Base-by-base conservation (phyloP, 176 grass and related monocot species). In the Paspalum vaginatum region DNA sequence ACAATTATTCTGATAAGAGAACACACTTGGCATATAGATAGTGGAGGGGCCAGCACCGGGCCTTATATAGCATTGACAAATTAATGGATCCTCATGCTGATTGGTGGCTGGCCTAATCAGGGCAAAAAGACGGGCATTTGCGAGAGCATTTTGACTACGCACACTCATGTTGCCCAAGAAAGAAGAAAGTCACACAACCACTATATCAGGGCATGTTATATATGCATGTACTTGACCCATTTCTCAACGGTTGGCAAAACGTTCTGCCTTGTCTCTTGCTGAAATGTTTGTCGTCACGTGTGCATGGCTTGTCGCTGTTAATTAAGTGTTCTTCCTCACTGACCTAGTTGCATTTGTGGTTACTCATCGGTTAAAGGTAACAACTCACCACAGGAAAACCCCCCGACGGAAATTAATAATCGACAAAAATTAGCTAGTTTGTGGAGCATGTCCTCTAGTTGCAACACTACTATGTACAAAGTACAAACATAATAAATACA, bases 41-140 rank as follows among this genome's bases (percentile, higher is more conserved):
- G 82, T 81, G 76, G 72, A 25, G 25, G 68, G 61, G 38, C 69
- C 81, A 76, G 20, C 77, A 44, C 77, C 77, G 63, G 65, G 77
- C 85, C 84, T 81, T 81, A 76, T 78, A 77, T 84, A 38, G 48
- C 83, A 72, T 85, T 81, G 83, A 81, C 72, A 89, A 77, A 85
- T 80, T 51, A 88, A 79, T 25, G 16, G 62, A 54, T 65, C 26
- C 40, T 38, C 18, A 57, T 71, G 72, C 54, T 80, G 72, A 77
- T 72, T 77, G 66, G 78, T 85, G 77, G 77, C 48, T 59, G 72
- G 83, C 72, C 57, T 74, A 82, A 72, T 85, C 78, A 77, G 11
- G 65, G 49, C 14, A 59, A 57, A 65, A 72, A 60, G 87, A 45
- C 38, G 48, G 71, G 16, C 27, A 85, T 77, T 65, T 77, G 54